A percentile compares a stretch with the other conserved stretches of the same genome.
phyloP scores from a whole-genome alignment of 1,284 basidiomycete genomes.

The Tranzscheliella williamsii region DNA sequence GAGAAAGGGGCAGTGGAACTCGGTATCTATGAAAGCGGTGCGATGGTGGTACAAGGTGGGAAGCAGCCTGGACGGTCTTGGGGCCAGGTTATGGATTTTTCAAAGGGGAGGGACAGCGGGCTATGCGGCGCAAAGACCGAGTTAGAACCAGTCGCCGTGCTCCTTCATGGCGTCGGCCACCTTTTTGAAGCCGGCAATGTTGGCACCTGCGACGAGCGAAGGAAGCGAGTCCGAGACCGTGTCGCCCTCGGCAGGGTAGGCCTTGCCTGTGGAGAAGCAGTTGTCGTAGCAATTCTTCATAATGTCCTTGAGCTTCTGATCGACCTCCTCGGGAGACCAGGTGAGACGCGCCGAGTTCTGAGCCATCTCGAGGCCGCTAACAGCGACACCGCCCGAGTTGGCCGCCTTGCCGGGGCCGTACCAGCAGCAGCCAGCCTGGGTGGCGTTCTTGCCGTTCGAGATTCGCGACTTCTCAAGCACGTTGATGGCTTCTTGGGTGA shows the following conservation, averaged over 20 bases:
- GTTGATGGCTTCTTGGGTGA: slow-evolving; percentile 69
- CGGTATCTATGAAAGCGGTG: no score
- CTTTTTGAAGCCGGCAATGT: slow-evolving; percentile 72
- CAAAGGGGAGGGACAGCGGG: no score
- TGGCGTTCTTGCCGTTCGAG: slow-evolving; percentile 54
- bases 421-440: slow-evolving; percentile 48
- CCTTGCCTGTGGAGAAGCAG: slow-evolving; percentile 69
- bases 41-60: no score
- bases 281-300: slow-evolving; percentile 73
- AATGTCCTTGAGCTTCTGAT: slow-evolving; percentile 74
- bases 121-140: no score
- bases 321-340: slow-evolving; percentile 73
- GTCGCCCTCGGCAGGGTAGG: slow-evolving; percentile 68
- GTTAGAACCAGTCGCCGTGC: slow-evolving; percentile 53
- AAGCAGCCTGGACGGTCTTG: no score
- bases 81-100: no score
- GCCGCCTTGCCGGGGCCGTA: slow-evolving; percentile 49
- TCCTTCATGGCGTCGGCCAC: slow-evolving; percentile 51
- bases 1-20: no score
- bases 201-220: slow-evolving; percentile 72
- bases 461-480: slow-evolving; percentile 71
- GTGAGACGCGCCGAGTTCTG: slow-evolving; percentile 68
- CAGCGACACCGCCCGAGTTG: slow-evolving; percentile 63
- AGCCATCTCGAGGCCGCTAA: slow-evolving; percentile 78
- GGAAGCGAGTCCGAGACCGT: slow-evolving; percentile 60